Evolutionary conservation across 2,329 filamentous ascomycete genomes (phyloP).

Genomic region (Albophoma yamanashiensis): DNA sequence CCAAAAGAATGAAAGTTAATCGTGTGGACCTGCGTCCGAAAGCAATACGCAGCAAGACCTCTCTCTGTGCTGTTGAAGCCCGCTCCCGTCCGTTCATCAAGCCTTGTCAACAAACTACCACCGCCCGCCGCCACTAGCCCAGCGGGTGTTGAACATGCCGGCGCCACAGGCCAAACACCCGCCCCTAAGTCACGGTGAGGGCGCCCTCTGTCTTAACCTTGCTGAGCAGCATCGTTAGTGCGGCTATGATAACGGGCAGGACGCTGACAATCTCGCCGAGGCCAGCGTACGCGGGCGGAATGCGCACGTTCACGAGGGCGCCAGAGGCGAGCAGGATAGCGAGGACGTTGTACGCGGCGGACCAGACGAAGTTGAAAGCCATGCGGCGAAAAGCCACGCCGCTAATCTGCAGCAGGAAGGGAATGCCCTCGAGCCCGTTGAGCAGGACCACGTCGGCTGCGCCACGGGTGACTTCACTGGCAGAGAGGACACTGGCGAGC

Average conservation of each 20-base stretch:
- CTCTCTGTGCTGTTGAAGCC: background rate
- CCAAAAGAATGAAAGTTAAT: background rate
- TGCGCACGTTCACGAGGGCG: slow-evolving; percentile 40
- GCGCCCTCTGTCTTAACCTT: slow-evolving; percentile 5
- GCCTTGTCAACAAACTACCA: background rate
- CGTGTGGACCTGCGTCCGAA: background rate
- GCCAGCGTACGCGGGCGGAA: slow-evolving; percentile 42
- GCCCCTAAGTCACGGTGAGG: background rate
- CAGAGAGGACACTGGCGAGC: slow-evolving; percentile 31
- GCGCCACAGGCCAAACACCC: background rate
- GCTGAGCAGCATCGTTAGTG: slow-evolving; percentile 16
- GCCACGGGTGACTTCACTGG: slow-evolving; percentile 42
- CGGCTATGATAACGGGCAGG: slow-evolving; percentile 42
- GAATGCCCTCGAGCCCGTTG: slow-evolving; percentile 37
- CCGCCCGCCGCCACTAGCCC: background rate
- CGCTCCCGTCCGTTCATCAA: background rate
- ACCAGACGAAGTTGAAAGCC: slow-evolving; percentile 53
- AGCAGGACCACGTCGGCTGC: slow-evolving; percentile 50
- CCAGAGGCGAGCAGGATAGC: slow-evolving; percentile 51
- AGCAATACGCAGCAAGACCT: background rate
- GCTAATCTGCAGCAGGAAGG: slow-evolving; percentile 38
- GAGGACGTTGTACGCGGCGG: slow-evolving; percentile 49
- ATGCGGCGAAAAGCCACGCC: slow-evolving; percentile 27
- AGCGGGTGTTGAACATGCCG: slow-evolving; percentile 2
- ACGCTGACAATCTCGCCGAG: slow-evolving; percentile 57